Percentiles rank a stretch among this genome's conserved stretches.
phyloP scores from a whole-genome alignment of 1,284 basidiomycete genomes.

The Lignosus rhinocerotis region DNA sequence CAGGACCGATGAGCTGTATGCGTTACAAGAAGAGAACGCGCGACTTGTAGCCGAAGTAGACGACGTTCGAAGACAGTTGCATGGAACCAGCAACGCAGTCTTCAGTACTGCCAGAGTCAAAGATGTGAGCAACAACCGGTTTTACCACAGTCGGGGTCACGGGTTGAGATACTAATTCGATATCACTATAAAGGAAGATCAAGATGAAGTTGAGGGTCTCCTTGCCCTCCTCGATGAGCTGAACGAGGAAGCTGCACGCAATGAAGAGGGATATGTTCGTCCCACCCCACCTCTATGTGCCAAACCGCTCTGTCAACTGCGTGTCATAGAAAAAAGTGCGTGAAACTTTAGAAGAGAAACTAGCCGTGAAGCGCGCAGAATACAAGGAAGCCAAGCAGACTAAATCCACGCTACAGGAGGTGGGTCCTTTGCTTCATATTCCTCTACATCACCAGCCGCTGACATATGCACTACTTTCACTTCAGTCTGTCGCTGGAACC shows the following conservation, averaged over 20 bases:
- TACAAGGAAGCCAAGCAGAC: conserved; percentile 4
- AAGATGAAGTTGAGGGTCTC: neutral
- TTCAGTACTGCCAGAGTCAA: too few relatives aligned
- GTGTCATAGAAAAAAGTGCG: neutral
- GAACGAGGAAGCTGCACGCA: neutral
- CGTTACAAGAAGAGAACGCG: conserved; percentile 13
- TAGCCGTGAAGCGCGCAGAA: conserved; percentile 3
- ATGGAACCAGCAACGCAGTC: neutral
- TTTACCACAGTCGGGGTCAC: too few relatives aligned
- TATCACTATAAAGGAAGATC: neutral
- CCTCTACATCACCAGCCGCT: neutral
- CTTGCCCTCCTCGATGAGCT: neutral
- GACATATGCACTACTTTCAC: neutral
- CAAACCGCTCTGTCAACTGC: neutral
- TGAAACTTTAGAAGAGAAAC: neutral
- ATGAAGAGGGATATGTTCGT: neutral
- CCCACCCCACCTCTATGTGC: too few relatives aligned
- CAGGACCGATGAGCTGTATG: neutral
- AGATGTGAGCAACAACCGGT: neutral
- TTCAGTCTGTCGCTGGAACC: neutral
- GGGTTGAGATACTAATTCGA: neutral
- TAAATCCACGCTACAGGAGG: neutral
- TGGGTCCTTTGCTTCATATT: neutral
- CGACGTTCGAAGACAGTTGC: neutral
- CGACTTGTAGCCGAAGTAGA: conserved; percentile 4